Percentiles rank a stretch among this genome's conserved stretches.
phyloP scores from a whole-genome alignment of 352 stramenopile species.

The Pythium brachiatum region DNA sequence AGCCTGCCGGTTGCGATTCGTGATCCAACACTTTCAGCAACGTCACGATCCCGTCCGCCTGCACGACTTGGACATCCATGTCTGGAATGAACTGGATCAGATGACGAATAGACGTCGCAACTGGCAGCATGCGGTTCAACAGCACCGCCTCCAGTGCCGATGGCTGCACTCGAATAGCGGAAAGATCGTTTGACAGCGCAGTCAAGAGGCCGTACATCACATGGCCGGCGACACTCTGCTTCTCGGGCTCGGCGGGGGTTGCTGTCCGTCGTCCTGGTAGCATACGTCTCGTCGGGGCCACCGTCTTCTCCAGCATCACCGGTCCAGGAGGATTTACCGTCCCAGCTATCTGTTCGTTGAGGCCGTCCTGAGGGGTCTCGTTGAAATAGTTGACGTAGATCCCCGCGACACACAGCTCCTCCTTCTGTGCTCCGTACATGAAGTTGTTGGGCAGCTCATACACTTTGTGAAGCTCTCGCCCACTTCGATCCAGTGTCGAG shows the following conservation, averaged over 20 bases:
- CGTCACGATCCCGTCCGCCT: conserved; percentile 68
- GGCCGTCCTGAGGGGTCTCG: conserved; percentile 70
- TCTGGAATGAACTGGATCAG: conserved; percentile 77
- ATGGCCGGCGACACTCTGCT: conserved; percentile 51
- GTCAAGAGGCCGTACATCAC: conserved; percentile 76
- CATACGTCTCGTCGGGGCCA: conserved; percentile 17
- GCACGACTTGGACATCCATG: conserved; percentile 83
- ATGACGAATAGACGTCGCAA: conserved; percentile 77
- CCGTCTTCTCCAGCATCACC: conserved; percentile 23
- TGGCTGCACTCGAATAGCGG: conserved; percentile 65
- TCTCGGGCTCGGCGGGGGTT: conserved; percentile 33
- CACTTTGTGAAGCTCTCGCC: conserved; percentile 60
- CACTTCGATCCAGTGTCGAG: conserved; percentile 47
- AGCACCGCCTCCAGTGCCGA: conserved; percentile 65
- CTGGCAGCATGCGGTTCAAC: conserved; percentile 66
- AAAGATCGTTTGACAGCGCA: conserved; percentile 70
- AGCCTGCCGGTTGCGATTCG: conserved; percentile 74
- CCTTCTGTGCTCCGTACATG: conserved; percentile 79
- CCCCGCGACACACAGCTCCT: conserved; percentile 80
- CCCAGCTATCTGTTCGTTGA: conserved; percentile 74
- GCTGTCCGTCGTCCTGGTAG: conserved; percentile 17
- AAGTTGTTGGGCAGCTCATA: conserved; percentile 75
- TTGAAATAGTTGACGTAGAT: conserved; percentile 91
- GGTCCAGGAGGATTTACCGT: conserved; percentile 42
- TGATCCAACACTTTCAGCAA: conserved; percentile 79